Base-by-base conservation (phyloP, 192 early-diverging fungal genomes). In the Phlyctochytrium bullatum region DNA sequence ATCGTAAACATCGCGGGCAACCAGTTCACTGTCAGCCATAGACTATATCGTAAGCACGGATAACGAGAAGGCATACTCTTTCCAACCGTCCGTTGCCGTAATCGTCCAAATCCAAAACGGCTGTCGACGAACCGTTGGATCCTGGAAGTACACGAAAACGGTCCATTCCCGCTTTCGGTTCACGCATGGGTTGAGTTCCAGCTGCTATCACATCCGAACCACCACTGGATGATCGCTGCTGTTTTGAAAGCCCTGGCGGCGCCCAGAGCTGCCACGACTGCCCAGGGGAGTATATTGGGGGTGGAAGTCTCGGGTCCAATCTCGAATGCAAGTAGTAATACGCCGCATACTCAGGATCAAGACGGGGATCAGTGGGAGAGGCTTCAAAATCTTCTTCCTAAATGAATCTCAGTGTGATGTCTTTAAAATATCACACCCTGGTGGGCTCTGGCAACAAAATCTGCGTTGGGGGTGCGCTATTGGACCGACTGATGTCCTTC, bases 381-480 rank as follows among this genome's bases (percentile, higher is more conserved):
- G 61, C 35, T 59, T 73, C 58, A 65, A 62, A 47, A 74, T 72
- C 34, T 30, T 67, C 53, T 57, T 12, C 60, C 40, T 47, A 6
- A 47, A 14, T 47, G 40, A 47, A 47, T 20, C 6, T 47, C 40
- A 47, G 40, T 20, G 73, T 29, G n/a, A 10, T 50, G 40, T 10
- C 12, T n/a, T 50, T 50, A 50, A n/a, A n/a, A n/a, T 50, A 14
- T 35, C 72, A 27, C 28, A 76, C 78, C 52, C 66, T 64, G 47
- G 59, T 29, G 35, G 56, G 34, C 14, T 83, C 76, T 32, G 68
- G 85, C 65, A 82, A 73, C 64, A 84, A 53, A 16, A 78, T 78
- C 68, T 89, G 89, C n/a, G 88, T 78, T 23, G 91, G 92, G 14
- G 92, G 92, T 10, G 92, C 92, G 68, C 85, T 88, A 57, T 76